A percentile compares a stretch with the other conserved stretches of the same genome.
Evolutionary conservation across 108 stramenopile species (phyloP).

Genomic region (Stephanodiscus triporus): DNA sequence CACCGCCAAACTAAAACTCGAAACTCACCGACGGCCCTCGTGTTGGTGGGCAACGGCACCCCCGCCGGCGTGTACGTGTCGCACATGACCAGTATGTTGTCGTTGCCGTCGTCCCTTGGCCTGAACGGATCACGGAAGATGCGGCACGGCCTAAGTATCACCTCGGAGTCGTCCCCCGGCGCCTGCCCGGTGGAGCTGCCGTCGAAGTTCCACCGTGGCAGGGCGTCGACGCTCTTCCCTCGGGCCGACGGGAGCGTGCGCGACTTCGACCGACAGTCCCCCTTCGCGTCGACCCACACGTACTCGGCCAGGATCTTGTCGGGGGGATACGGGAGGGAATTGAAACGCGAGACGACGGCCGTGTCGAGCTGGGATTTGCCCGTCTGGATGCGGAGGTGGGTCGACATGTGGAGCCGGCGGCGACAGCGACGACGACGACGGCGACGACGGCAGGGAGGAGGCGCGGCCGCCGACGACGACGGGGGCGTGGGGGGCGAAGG

Average conservation of each 20-base stretch:
- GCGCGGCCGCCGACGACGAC: neutral
- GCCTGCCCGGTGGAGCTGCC: conserved; percentile 96
- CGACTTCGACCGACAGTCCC: conserved; percentile 87
- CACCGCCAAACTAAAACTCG: too few species aligned
- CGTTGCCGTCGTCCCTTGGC: conserved; percentile 71
- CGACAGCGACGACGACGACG: neutral
- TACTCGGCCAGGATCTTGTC: conserved; percentile 87
- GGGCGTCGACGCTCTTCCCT: conserved; percentile 51
- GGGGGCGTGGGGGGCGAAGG: neutral
- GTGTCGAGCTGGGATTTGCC: conserved; percentile 79
- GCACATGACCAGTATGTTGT: conserved; percentile 96
- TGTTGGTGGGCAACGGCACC: conserved; percentile 85
- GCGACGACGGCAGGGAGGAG: neutral
- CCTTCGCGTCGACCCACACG: conserved; percentile 92
- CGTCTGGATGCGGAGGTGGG: conserved; percentile 46
- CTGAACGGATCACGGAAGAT: conserved; percentile 97
- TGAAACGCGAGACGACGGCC: conserved; percentile 67
- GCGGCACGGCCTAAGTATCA: conserved; percentile 84
- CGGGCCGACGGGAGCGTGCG: conserved; percentile 73
- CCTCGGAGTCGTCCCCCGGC: conserved; percentile 96
- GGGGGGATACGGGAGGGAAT: conserved; percentile 65
- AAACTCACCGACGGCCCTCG: conserved; percentile 79
- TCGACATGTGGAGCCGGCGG: conserved; percentile 34
- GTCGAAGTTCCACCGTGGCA: conserved; percentile 98
- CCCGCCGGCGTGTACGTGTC: conserved; percentile 94